These are phyloP conservation scores for Albifimbria verrucaria DNA, from an alignment of 2,329 filamentous ascomycete species.

Conservation along the genomic window DNA sequence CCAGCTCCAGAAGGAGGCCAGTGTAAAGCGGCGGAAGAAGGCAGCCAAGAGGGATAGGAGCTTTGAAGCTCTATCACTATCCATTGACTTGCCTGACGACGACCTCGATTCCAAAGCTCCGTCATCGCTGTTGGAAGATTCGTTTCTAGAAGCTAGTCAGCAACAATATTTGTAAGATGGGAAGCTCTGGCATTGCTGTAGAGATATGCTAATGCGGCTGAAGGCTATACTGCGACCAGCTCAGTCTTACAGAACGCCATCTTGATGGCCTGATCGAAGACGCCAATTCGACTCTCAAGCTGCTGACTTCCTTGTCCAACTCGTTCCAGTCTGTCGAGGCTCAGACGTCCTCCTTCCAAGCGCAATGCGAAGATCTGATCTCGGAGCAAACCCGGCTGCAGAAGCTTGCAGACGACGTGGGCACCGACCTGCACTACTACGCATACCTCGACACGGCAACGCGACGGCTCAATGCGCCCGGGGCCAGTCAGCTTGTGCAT, in stretches of 20 bases:
- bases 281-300: constrained; percentile 69
- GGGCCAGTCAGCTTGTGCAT: constrained; percentile 80
- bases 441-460: constrained; percentile 90
- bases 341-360: constrained; percentile 90
- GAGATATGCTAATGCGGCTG: constrained; percentile 21
- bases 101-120: constrained; percentile 20
- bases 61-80: constrained; percentile 49
- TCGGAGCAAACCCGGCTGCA: constrained; percentile 77
- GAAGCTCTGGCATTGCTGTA: neutral
- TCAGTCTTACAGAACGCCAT: constrained; percentile 76
- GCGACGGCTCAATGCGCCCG: constrained; percentile 84
- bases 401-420: constrained; percentile 76
- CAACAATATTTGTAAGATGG: constrained; percentile 72
- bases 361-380: constrained; percentile 85
- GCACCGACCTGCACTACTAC: constrained; percentile 91
- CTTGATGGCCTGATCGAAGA: constrained; percentile 75
- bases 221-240: constrained; percentile 76
- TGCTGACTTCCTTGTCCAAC: constrained; percentile 75
- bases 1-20: constrained; percentile 50
- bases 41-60: constrained; percentile 37
- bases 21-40: constrained; percentile 34
- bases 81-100: constrained; percentile 4
- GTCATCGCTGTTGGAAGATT: constrained; percentile 44
- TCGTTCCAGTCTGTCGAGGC: constrained; percentile 85
- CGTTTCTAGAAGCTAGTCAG: constrained; percentile 77